Evolutionary conservation across 306 rosid genomes (phyloP).

Genomic region (Lithocarpus polystachyus): DNA sequence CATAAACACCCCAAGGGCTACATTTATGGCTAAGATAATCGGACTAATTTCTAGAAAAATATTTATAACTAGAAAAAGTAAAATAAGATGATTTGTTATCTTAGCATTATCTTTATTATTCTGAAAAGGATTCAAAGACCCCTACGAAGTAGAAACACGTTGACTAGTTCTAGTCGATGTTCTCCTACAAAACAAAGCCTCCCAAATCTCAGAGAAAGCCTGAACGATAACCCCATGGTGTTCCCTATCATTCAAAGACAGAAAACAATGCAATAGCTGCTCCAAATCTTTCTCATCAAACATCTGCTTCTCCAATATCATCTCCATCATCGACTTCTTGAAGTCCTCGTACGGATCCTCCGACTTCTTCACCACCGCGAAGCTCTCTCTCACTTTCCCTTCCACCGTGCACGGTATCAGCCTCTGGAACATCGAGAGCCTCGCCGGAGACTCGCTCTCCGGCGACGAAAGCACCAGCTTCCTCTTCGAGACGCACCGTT

Average conservation of each 20-base stretch:
- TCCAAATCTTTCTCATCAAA: conserved; percentile 44
- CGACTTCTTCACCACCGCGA: conserved; percentile 61
- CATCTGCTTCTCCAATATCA: conserved; percentile 62
- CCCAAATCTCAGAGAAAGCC: conserved; percentile 58
- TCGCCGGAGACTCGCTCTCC: conserved; percentile 41
- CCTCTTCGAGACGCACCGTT: conserved; percentile 23
- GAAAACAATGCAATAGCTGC: conserved; percentile 48
- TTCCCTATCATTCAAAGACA: conserved; percentile 38
- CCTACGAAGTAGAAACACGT: conserved; percentile 1
- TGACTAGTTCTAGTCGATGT: not conserved
- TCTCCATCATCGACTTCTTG: conserved; percentile 63
- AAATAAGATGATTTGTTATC: too few species aligned
- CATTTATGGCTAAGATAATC: too few species aligned
- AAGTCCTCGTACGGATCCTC: conserved; percentile 56
- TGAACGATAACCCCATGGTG: conserved; percentile 40
- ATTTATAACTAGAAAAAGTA: too few species aligned
- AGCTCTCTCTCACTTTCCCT: conserved; percentile 56
- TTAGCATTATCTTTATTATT: not conserved
- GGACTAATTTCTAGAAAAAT: too few species aligned
- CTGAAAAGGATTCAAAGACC: not conserved
- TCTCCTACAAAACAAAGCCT: conserved; percentile 31
- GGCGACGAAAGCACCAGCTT: not conserved
- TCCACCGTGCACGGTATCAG: conserved; percentile 51
- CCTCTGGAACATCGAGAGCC: conserved; percentile 58
- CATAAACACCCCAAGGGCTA: too few species aligned